phyloP scores from a whole-genome alignment of 495 filamentous ascomycete genomes.

The Lasiosphaeris hirsuta region DNA sequence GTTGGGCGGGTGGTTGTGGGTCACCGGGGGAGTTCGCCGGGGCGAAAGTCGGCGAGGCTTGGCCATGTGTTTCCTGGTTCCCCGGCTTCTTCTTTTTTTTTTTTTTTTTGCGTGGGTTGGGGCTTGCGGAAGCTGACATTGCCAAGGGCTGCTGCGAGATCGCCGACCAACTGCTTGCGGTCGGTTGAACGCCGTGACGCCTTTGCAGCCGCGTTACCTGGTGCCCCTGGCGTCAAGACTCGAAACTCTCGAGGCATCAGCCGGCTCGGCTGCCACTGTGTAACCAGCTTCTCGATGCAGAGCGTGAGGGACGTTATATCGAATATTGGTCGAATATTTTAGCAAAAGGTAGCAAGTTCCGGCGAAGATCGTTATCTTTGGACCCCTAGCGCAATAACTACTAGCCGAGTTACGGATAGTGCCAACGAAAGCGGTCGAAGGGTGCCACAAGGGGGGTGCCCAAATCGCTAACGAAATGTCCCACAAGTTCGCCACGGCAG shows the following conservation, averaged over 20 bases:
- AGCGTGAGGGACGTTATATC: too few relatives aligned
- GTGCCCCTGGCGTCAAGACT: background rate
- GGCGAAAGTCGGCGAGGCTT: background rate
- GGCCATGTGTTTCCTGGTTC: background rate
- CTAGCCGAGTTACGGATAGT: too few relatives aligned
- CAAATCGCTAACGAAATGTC: too few relatives aligned
- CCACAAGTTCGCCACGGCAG: background rate
- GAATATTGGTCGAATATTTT: too few relatives aligned
- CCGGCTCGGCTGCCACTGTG: too few relatives aligned
- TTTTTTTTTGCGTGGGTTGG: background rate
- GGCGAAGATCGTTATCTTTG: too few relatives aligned
- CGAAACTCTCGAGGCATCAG: too few relatives aligned
- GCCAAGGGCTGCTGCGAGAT: background rate
- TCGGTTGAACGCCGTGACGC: background rate
- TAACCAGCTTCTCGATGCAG: too few relatives aligned
- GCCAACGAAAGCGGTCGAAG: too few relatives aligned
- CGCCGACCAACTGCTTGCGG: background rate
- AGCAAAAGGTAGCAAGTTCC: too few relatives aligned
- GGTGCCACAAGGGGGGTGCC: too few relatives aligned
- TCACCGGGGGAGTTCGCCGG: background rate
- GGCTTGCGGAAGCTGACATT: background rate
- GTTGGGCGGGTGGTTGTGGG: background rate
- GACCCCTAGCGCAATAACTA: too few relatives aligned
- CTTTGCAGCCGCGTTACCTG: background rate
- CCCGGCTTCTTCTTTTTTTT: background rate